Percentiles rank a stretch among this genome's conserved stretches.
Conservation (phyloP, 129 eudicot species). For the Helichrysum umbraculigerum region DNA sequence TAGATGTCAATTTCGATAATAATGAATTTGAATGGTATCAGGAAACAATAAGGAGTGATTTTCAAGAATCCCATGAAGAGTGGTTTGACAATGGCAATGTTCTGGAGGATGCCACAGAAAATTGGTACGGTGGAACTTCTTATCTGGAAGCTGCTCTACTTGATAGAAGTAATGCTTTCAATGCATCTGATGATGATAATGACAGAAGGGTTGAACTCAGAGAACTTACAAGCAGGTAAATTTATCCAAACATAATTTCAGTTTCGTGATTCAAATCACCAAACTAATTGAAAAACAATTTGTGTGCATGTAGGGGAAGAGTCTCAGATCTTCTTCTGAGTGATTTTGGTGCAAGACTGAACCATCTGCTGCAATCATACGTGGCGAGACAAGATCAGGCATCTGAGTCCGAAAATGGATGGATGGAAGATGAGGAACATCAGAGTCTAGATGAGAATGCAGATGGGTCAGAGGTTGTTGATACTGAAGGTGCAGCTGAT, state of each 20-base stretch:
- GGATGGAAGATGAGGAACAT: constrained; percentile 41
- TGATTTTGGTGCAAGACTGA: constrained; percentile 76
- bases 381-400: constrained; percentile 63
- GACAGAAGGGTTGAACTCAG: constrained; percentile 56
- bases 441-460: constrained; percentile 37
- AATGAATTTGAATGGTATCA: constrained; percentile 33
- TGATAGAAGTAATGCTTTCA: constrained; percentile 42
- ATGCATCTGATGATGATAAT: constrained; percentile 56
- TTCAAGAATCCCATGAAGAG: constrained; percentile 49
- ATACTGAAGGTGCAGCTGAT: constrained; percentile 28
- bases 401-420: constrained; percentile 39
- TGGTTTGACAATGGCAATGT: constrained; percentile 33
- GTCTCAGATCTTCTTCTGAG: constrained; percentile 92
- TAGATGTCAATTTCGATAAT: constrained; percentile 21
- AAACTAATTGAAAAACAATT: background rate
- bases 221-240: constrained; percentile 76
- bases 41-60: constrained; percentile 30
- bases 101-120: constrained; percentile 41
- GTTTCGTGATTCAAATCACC: constrained; percentile 1
- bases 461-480: constrained; percentile 33
- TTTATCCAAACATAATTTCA: background rate
- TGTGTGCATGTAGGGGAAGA: constrained; percentile 60
- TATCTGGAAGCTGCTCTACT: constrained; percentile 34
- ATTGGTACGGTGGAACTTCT: constrained; percentile 36
- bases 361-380: constrained; percentile 76